These are phyloP conservation scores for Monosiga brevicollis DNA, from an alignment of 78 protist species.

Conservation along the genomic window DNA sequence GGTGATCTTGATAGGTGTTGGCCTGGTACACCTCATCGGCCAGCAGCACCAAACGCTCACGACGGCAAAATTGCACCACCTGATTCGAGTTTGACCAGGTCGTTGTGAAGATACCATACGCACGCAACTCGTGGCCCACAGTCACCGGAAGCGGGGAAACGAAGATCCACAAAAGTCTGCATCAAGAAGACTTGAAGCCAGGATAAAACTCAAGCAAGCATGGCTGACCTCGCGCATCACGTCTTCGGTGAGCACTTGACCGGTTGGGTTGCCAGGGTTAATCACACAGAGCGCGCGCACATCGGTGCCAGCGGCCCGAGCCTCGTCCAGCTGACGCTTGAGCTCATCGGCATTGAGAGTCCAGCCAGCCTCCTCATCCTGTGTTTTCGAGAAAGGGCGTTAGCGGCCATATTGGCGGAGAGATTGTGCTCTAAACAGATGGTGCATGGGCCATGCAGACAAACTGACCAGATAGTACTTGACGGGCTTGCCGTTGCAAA, in stretches of 20 bases:
- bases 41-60: constrained; percentile 65
- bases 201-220: background rate
- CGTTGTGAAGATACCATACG: too few relatives aligned
- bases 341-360: constrained; percentile 9
- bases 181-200: background rate
- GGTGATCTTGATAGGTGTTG: constrained; percentile 67
- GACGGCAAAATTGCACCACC: constrained; percentile 52
- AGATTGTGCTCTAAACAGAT: background rate
- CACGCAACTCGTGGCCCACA: background rate
- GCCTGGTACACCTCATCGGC: constrained; percentile 99
- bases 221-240: constrained; percentile 5
- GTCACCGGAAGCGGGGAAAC: background rate
- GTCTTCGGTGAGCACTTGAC: constrained; percentile 52
- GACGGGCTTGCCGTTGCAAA: constrained; percentile 66
- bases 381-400: background rate
- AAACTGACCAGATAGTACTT: constrained; percentile 81
- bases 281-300: constrained; percentile 86
- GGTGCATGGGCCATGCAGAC: constrained; percentile 39
- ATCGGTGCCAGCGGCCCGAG: constrained; percentile 44
- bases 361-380: background rate
- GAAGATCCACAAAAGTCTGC: background rate
- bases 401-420: background rate
- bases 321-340: constrained; percentile 19
- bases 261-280: constrained; percentile 99
- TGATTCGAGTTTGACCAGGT: too few relatives aligned